A percentile compares a stretch with the other conserved stretches of the same genome.
These are phyloP conservation scores for Nephelium lappaceum DNA, from an alignment of 345 rosid genomes.

Conservation along the genomic window DNA sequence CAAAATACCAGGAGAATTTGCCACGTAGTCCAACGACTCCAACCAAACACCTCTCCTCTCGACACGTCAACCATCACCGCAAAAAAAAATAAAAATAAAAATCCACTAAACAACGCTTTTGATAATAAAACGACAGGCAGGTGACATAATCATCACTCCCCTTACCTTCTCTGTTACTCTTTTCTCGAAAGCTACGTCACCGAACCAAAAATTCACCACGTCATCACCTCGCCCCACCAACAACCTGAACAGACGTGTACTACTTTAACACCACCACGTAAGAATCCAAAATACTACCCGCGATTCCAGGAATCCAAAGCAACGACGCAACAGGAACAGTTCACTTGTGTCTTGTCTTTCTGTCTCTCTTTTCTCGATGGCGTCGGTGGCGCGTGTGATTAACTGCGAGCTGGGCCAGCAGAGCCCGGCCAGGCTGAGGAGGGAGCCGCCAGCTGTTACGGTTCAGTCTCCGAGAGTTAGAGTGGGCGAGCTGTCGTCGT, in stretches of 20 bases:
- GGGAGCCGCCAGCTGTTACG: slow-evolving; percentile 24
- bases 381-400: slow-evolving; percentile 52
- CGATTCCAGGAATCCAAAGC: neutral
- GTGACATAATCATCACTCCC: neutral
- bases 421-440: slow-evolving; percentile 21
- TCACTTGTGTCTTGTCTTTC: neutral
- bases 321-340: too few species aligned
- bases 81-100: neutral
- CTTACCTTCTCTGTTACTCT: neutral
- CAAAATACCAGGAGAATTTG: too few species aligned
- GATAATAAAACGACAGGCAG: neutral
- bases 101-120: neutral
- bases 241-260: slow-evolving; percentile 28
- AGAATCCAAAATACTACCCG: neutral
- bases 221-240: neutral
- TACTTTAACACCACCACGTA: slow-evolving; percentile 6
- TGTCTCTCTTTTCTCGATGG: slow-evolving; percentile 41
- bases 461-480: slow-evolving; percentile 41
- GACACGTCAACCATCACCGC: neutral
- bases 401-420: slow-evolving; percentile 33
- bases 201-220: slow-evolving; percentile 19
- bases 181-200: slow-evolving; percentile 21
- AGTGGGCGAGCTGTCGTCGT: slow-evolving; percentile 20
- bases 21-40: too few species aligned
- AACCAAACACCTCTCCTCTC: neutral